Conservation (phyloP, 257 asterid genomes). For the Gentiana straminea region DNA sequence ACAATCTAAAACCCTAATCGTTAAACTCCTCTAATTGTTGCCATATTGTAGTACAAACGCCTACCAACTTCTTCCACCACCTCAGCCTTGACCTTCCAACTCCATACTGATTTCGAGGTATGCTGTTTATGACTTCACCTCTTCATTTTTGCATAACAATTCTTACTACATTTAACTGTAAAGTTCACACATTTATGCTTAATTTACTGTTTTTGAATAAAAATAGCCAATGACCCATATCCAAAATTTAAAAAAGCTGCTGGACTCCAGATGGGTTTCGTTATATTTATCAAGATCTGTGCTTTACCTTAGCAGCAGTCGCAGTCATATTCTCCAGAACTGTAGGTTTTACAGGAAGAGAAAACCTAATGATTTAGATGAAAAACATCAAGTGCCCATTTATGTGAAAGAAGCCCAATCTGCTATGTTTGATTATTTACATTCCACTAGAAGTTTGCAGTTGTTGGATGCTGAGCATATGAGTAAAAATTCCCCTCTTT, state of each 20-base stretch:
- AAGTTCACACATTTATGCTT: background rate
- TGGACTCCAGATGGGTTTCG: slow-evolving; percentile 32
- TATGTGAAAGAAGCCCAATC: slow-evolving; percentile 41
- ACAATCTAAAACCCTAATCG: slow-evolving; percentile 1
- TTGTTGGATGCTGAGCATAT: slow-evolving; percentile 65
- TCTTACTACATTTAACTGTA: background rate
- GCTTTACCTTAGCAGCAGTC: slow-evolving; percentile 20
- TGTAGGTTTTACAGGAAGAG: slow-evolving; percentile 29
- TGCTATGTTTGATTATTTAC: slow-evolving; percentile 64
- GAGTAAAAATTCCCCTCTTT: slow-evolving; percentile 54
- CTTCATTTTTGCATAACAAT: background rate
- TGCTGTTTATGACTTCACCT: background rate
- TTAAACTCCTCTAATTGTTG: slow-evolving; percentile 3
- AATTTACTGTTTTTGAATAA: slow-evolving; percentile 4
- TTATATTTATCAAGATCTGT: slow-evolving; percentile 22
- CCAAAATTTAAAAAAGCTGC: slow-evolving; percentile 23
- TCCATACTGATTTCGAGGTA: slow-evolving; percentile 8
- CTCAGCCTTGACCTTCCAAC: too few relatives aligned
- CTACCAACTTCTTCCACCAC: background rate
- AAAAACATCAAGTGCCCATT: slow-evolving; percentile 14
- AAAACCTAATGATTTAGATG: slow-evolving; percentile 6
- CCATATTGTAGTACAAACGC: background rate
- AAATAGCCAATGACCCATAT: slow-evolving; percentile 31
- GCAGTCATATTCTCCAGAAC: slow-evolving; percentile 15
- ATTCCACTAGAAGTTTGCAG: slow-evolving; percentile 55